These are phyloP conservation scores for Talaromyces nanjingensis DNA, from an alignment of 495 filamentous ascomycete species.

Conservation along the genomic window DNA sequence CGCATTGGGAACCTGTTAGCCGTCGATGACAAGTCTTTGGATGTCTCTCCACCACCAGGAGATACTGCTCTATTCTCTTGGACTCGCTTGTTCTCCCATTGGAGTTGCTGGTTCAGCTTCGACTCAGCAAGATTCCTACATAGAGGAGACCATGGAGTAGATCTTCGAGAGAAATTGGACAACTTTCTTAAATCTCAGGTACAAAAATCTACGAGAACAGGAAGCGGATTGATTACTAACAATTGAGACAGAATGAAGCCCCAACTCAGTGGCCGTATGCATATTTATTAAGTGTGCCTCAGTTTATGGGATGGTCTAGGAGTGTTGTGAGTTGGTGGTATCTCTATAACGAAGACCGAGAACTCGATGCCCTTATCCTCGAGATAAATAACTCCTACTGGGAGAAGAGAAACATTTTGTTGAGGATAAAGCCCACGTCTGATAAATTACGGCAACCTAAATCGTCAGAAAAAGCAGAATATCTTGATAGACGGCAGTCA, in stretches of 20 bases:
- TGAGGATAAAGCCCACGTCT: constrained; percentile 8
- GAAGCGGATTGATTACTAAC: background rate
- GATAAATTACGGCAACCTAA: background rate
- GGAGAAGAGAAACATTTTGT: constrained; percentile 49
- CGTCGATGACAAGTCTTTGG: constrained; percentile 9
- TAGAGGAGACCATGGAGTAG: constrained; percentile 11
- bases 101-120: constrained; percentile 16
- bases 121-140: constrained; percentile 14
- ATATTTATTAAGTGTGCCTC: constrained; percentile 63
- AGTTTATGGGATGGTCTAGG: constrained; percentile 63
- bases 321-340: constrained; percentile 81
- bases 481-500: background rate
- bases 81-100: background rate
- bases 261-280: constrained; percentile 40
- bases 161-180: constrained; percentile 14
- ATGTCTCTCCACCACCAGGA: background rate
- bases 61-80: background rate
- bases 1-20: constrained; percentile 13
- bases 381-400: constrained; percentile 78
- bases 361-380: constrained; percentile 60
- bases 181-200: constrained; percentile 14
- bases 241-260: constrained; percentile 10
- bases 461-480: background rate
- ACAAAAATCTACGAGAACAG: background rate
- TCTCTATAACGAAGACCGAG: constrained; percentile 52